phyloP scores from a whole-genome alignment of 805 yeast species.

The Naumovozyma baii region DNA sequence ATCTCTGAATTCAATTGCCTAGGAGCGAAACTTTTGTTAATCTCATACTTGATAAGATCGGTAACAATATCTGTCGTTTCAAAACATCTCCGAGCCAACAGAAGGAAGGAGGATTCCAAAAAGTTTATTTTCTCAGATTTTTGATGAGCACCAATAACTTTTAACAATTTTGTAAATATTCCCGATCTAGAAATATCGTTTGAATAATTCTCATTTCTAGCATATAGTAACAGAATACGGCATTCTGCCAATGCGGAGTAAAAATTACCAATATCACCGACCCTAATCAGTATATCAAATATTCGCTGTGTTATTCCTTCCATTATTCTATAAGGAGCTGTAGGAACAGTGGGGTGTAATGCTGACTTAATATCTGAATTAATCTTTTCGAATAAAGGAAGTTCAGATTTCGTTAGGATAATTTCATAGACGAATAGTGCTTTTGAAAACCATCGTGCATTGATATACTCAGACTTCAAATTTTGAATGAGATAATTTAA shows the following conservation, averaged over 20 bases:
- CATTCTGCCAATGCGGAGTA: conserved; percentile 45
- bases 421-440: conserved; percentile 48
- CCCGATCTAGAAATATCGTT: conserved; percentile 37
- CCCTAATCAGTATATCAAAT: conserved; percentile 35
- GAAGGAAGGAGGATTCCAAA: conserved; percentile 41
- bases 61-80: conserved; percentile 48
- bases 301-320: conserved; percentile 25
- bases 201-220: conserved; percentile 37
- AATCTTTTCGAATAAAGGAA: conserved; percentile 38
- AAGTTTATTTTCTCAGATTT: conserved; percentile 32
- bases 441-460: conserved; percentile 49
- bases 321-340: conserved; percentile 19
- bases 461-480: conserved; percentile 31
- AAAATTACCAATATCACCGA: conserved; percentile 34
- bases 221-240: conserved; percentile 45
- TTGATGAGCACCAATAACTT: conserved; percentile 32
- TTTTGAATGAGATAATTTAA: conserved; percentile 30
- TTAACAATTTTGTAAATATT: conserved; percentile 39
- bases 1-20: conserved; percentile 26
- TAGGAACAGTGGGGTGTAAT: conserved; percentile 11
- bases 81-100: conserved; percentile 57
- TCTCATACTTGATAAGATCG: conserved; percentile 41
- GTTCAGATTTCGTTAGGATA: conserved; percentile 40
- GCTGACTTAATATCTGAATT: conserved; percentile 15
- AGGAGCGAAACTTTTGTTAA: conserved; percentile 36